A percentile compares a stretch with the other conserved stretches of the same genome.
These are phyloP conservation scores for Clarireedia paspali DNA, from an alignment of 2,329 filamentous ascomycete species.

Conservation along the genomic window DNA sequence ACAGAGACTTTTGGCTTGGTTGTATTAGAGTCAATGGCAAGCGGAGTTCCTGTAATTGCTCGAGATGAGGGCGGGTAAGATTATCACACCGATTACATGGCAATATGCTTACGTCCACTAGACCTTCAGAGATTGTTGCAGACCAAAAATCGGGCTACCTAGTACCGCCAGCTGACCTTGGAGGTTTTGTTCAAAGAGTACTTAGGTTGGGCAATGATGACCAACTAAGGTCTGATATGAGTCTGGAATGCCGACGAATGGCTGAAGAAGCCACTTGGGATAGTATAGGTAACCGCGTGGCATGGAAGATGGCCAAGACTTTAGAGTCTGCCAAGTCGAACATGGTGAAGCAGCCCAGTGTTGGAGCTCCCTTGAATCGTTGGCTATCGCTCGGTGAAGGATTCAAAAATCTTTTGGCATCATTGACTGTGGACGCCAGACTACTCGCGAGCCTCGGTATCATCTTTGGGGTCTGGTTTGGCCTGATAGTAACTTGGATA, in stretches of 20 bases:
- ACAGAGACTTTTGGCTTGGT: conserved; percentile 68
- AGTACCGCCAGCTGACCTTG: conserved; percentile 50
- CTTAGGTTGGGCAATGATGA: conserved; percentile 41
- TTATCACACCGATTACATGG: not conserved
- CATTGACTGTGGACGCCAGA: conserved; percentile 16
- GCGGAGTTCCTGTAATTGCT: conserved; percentile 60
- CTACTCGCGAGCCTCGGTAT: conserved; percentile 20
- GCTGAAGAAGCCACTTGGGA: conserved; percentile 63
- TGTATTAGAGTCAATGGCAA: conserved; percentile 64
- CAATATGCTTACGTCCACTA: not conserved
- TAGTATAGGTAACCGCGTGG: conserved; percentile 62
- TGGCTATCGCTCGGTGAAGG: conserved; percentile 18
- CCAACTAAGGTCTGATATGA: conserved; percentile 38
- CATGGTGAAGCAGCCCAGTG: not conserved
- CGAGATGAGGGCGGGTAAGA: conserved; percentile 51
- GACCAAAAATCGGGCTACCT: conserved; percentile 54
- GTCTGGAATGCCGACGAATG: conserved; percentile 41
- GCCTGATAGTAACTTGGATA: conserved; percentile 24
- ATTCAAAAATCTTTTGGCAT: conserved; percentile 13
- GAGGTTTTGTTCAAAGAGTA: conserved; percentile 48
- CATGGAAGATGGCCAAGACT: conserved; percentile 50
- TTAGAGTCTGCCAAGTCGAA: conserved; percentile 9
- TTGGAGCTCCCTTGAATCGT: conserved; percentile 17
- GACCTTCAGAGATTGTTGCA: conserved; percentile 58
- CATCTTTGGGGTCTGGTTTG: conserved; percentile 24